A percentile compares a stretch with the other conserved stretches of the same genome.
Evolutionary conservation across 2,329 filamentous ascomycete genomes (phyloP).

Genomic region (Massarina eburnea): DNA sequence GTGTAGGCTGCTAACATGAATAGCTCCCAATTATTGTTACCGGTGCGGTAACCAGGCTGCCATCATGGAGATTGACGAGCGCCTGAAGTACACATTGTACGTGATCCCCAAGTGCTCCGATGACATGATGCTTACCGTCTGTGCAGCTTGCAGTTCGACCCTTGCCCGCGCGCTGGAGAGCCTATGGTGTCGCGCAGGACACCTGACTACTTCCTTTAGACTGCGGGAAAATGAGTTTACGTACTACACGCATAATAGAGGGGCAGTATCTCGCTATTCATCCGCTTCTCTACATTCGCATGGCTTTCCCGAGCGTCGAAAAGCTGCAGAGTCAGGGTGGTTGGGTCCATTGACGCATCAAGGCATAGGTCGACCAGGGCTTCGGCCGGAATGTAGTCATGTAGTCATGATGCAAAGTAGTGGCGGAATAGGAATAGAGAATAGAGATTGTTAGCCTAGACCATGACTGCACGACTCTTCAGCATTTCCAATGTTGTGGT

Average conservation of each 20-base stretch:
- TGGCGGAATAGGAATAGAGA: neutral
- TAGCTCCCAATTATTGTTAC: slow-evolving; percentile 81
- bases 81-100: slow-evolving; percentile 99
- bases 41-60: slow-evolving; percentile 98
- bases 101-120: slow-evolving; percentile 45
- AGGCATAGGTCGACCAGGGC: neutral
- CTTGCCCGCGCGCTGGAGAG: slow-evolving; percentile 94
- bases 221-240: slow-evolving; percentile 1
- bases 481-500: no score
- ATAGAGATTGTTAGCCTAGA: slow-evolving; percentile 2
- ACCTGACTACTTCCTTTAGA: slow-evolving; percentile 97
- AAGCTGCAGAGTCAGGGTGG: neutral
- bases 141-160: slow-evolving; percentile 96
- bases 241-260: slow-evolving; percentile 15
- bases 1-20: slow-evolving; percentile 27
- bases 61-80: slow-evolving; percentile 99
- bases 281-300: neutral
- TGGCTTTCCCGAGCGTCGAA: neutral
- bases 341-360: neutral
- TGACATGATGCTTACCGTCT: slow-evolving; percentile 20
- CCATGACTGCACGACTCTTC: no score
- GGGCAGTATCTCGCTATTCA: slow-evolving; percentile 1
- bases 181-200: slow-evolving; percentile 96
- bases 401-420: neutral
- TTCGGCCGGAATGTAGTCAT: slow-evolving; percentile 1